Percentiles rank a stretch among this genome's conserved stretches.
These are phyloP conservation scores for Macrolepiota albuminosa DNA, from an alignment of 768 basidiomycete genomes.

Conservation along the genomic window DNA sequence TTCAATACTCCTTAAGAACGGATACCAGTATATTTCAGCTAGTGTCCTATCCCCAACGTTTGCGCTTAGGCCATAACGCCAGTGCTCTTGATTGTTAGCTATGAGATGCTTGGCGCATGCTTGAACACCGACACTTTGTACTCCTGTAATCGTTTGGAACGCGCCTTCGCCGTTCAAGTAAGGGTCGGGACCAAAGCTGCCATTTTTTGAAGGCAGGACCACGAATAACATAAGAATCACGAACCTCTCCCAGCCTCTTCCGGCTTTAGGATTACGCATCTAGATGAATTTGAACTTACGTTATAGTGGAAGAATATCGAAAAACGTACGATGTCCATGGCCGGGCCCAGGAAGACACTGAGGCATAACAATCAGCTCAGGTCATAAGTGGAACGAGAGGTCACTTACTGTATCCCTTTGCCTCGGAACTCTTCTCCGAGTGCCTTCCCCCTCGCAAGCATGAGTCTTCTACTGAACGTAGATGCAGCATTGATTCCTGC, in stretches of 20 bases:
- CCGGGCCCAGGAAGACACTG: slow-evolving; percentile 47
- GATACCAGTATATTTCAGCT: slow-evolving; percentile 48
- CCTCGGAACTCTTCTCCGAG: slow-evolving; percentile 63
- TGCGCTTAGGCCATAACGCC: slow-evolving; percentile 41
- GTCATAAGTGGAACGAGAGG: not conserved
- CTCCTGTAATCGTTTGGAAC: slow-evolving; percentile 53
- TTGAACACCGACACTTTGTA: slow-evolving; percentile 59
- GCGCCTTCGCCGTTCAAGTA: slow-evolving; percentile 59
- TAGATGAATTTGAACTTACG: slow-evolving; percentile 8
- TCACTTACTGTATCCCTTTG: slow-evolving; percentile 51
- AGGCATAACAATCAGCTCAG: not conserved
- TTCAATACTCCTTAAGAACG: slow-evolving; percentile 46
- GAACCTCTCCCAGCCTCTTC: slow-evolving; percentile 46
- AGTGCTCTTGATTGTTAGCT: slow-evolving; percentile 49
- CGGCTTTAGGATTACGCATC: slow-evolving; percentile 51
- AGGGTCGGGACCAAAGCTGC: slow-evolving; percentile 55
- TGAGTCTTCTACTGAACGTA: slow-evolving; percentile 58
- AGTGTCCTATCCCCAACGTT: slow-evolving; percentile 55
- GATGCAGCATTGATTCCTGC: slow-evolving; percentile 51
- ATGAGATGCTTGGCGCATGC: slow-evolving; percentile 53
- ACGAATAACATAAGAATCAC: not conserved
- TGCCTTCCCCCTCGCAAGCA: slow-evolving; percentile 56
- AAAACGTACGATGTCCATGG: slow-evolving; percentile 43
- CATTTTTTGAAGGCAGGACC: not conserved
- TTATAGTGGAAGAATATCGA: not conserved